Percentiles rank a stretch among this genome's conserved stretches.
Evolutionary conservation across 345 rosid genomes (phyloP).

Genomic region (Salix koriyanagi): DNA sequence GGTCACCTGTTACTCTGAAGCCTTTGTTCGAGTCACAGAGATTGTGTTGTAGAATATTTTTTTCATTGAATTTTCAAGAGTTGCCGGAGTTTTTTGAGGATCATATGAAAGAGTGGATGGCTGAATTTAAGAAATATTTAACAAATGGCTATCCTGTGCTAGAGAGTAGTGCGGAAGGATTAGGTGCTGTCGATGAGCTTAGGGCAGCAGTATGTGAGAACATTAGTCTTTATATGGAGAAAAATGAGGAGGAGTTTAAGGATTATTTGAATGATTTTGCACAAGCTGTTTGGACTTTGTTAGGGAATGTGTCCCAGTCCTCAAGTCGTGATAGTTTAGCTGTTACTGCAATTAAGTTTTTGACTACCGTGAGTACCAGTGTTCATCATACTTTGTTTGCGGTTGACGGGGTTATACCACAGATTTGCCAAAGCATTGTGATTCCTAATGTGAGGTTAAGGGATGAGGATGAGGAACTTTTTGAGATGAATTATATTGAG

Average conservation of each 20-base stretch:
- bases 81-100: constrained; percentile 96
- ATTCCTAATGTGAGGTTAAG: constrained; percentile 89
- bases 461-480: constrained; percentile 94
- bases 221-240: constrained; percentile 91
- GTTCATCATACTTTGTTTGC: constrained; percentile 88
- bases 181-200: constrained; percentile 59
- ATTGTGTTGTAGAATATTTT: constrained; percentile 84
- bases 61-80: constrained; percentile 81
- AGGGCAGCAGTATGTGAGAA: constrained; percentile 90
- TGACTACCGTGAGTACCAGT: constrained; percentile 90
- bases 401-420: constrained; percentile 64
- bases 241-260: constrained; percentile 87
- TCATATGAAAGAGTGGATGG: constrained; percentile 93
- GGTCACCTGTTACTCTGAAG: constrained; percentile 42
- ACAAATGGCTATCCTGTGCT: constrained; percentile 52
- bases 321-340: constrained; percentile 74
- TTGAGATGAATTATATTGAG: constrained; percentile 94
- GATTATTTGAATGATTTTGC: constrained; percentile 67
- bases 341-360: constrained; percentile 85
- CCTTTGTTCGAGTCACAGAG: constrained; percentile 77
- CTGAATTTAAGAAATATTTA: constrained; percentile 72
- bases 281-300: constrained; percentile 81
- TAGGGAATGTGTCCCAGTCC: constrained; percentile 63
- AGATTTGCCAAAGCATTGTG: constrained; percentile 87
- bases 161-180: constrained; percentile 53